Evolutionary conservation across 176 grass and related monocot genomes (phyloP).

Genomic region (Avena sativa): DNA sequence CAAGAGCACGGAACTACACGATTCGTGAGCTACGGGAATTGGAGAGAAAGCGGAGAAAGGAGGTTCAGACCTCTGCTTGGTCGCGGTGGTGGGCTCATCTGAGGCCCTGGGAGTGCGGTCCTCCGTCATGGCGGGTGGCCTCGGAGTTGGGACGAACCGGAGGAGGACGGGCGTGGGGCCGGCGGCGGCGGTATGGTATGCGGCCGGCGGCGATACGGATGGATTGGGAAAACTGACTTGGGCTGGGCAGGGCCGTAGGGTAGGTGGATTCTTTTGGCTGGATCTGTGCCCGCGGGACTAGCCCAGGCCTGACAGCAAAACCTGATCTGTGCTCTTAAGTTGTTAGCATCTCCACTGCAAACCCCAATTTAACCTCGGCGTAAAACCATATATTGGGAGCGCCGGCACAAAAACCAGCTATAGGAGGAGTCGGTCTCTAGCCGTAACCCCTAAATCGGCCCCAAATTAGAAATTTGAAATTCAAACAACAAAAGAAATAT

Average conservation of each 20-base stretch:
- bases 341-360: no score
- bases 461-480: no score
- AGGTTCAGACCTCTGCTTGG: conserved; percentile 55
- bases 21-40: neutral
- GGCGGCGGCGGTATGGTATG: conserved; percentile 15
- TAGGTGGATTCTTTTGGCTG: neutral
- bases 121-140: conserved; percentile 50
- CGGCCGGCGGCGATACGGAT: neutral
- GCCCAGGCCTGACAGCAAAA: neutral
- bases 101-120: conserved; percentile 42
- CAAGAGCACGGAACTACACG: neutral
- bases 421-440: no score
- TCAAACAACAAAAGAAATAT: no score
- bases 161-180: neutral
- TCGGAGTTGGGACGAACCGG: neutral
- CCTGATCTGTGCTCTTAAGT: neutral
- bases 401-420: no score
- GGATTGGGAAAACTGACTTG: neutral
- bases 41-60: neutral
- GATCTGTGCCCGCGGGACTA: neutral
- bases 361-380: no score
- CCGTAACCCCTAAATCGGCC: no score
- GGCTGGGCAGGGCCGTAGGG: neutral
- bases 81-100: conserved; percentile 33
- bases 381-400: no score